Conservation (phyloP, 352 stramenopile genomes). For the Phytophthora syringae region DNA sequence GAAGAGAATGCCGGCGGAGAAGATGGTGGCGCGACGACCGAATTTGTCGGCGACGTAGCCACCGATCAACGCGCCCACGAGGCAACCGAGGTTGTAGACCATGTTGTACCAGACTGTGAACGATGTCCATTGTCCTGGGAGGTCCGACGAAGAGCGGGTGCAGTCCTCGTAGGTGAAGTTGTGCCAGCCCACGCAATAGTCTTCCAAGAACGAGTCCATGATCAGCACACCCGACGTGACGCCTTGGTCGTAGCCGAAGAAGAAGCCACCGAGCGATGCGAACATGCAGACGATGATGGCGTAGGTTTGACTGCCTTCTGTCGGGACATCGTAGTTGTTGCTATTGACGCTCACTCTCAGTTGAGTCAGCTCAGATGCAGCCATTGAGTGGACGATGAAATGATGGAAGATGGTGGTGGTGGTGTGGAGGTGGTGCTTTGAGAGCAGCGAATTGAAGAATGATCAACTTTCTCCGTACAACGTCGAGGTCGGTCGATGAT, state of each 20-base stretch:
- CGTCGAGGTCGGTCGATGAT: slow-evolving; percentile 4
- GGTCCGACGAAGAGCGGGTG: slow-evolving; percentile 19
- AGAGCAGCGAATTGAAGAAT: slow-evolving; percentile 32
- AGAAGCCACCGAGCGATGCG: slow-evolving; percentile 40
- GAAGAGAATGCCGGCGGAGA: slow-evolving; percentile 39
- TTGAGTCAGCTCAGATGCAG: slow-evolving; percentile 13
- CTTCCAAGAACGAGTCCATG: slow-evolving; percentile 49
- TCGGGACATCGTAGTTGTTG: slow-evolving; percentile 21
- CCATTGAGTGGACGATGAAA: slow-evolving; percentile 16
- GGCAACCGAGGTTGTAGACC: slow-evolving; percentile 50
- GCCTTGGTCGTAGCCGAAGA: slow-evolving; percentile 46
- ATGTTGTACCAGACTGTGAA: slow-evolving; percentile 54
- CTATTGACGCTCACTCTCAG: slow-evolving; percentile 20
- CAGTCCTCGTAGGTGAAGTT: slow-evolving; percentile 49
- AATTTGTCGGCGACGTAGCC: slow-evolving; percentile 34
- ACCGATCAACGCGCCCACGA: slow-evolving; percentile 42
- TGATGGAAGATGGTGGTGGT: slow-evolving; percentile 4
- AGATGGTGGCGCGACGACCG: slow-evolving; percentile 36
- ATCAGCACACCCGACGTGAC: slow-evolving; percentile 39
- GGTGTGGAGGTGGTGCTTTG: slow-evolving; percentile 3
- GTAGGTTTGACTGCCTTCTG: slow-evolving; percentile 40
- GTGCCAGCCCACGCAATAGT: slow-evolving; percentile 48
- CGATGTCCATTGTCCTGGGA: slow-evolving; percentile 39
- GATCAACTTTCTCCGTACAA: slow-evolving; percentile 3
- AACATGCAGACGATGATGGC: slow-evolving; percentile 46